phyloP scores from a whole-genome alignment of 441 rosid species.

The Syzygium malaccense region DNA sequence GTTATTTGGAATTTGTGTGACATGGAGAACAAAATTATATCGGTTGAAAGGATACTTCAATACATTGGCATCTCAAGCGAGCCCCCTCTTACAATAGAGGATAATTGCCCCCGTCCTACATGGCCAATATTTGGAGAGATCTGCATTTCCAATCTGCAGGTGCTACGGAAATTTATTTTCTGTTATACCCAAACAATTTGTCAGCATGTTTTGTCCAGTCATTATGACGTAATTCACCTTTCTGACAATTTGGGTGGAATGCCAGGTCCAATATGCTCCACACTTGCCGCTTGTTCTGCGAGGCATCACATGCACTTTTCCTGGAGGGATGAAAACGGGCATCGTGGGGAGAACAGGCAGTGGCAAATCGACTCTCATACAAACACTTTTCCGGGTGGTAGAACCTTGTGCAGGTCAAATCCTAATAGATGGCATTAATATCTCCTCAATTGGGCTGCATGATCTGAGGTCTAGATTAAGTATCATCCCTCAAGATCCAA shows the following conservation, averaged over 20 bases:
- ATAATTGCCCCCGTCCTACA: constrained; percentile 34
- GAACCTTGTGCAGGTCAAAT: background rate
- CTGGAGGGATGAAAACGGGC: background rate
- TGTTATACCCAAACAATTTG: background rate
- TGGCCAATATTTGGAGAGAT: constrained; percentile 79
- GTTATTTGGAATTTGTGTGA: constrained; percentile 56
- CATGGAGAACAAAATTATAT: constrained; percentile 74
- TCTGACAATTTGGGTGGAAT: background rate
- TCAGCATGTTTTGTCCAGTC: background rate
- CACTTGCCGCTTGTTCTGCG: background rate
- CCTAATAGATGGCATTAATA: background rate
- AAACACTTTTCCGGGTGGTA: background rate
- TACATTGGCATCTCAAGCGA: constrained; percentile 64
- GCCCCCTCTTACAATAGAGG: constrained; percentile 72
- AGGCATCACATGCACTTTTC: background rate
- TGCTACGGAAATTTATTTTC: constrained; percentile 5
- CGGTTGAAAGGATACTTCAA: constrained; percentile 89
- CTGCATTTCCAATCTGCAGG: constrained; percentile 58
- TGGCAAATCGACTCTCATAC: background rate
- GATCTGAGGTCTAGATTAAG: background rate
- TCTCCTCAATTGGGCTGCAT: background rate
- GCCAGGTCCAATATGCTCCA: background rate
- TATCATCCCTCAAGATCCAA: background rate
- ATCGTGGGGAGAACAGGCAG: background rate
- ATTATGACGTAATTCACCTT: background rate